These are phyloP conservation scores for Talaromyces sp. DNA, from an alignment of 2,329 filamentous ascomycete genomes.

Conservation along the genomic window DNA sequence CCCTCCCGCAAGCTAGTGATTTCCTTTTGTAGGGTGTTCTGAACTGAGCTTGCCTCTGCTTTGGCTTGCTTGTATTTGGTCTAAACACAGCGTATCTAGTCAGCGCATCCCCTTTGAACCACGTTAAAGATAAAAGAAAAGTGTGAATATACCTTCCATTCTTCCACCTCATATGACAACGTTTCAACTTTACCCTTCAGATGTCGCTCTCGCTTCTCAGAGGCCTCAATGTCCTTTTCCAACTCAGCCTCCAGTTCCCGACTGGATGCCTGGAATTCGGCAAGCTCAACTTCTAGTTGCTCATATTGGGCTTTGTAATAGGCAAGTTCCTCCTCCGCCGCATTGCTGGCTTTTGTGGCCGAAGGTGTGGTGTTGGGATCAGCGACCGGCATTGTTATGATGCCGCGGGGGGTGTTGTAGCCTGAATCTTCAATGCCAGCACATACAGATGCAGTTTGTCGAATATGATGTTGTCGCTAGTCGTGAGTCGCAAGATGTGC, in stretches of 20 bases:
- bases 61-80: constrained; percentile 96
- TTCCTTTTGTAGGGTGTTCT: constrained; percentile 87
- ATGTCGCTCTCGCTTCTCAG: constrained; percentile 84
- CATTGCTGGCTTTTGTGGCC: constrained; percentile 32
- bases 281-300: constrained; percentile 80
- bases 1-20: constrained; percentile 84
- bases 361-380: constrained; percentile 36
- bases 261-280: constrained; percentile 90
- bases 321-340: constrained; percentile 67
- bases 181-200: constrained; percentile 83
- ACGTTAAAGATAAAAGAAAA: background rate
- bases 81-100: constrained; percentile 43
- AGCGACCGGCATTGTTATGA: constrained; percentile 34
- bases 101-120: background rate
- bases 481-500: background rate
- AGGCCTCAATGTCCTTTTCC: constrained; percentile 91
- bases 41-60: constrained; percentile 74
- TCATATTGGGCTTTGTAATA: constrained; percentile 98
- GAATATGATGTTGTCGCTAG: background rate
- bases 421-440: background rate
- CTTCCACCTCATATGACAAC: constrained; percentile 82
- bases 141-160: constrained; percentile 89
- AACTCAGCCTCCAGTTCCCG: constrained; percentile 90
- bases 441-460: constrained; percentile 7
- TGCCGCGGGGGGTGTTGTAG: background rate